Conservation (phyloP, 306 rosid species). For the Adenanthera pavonina region DNA sequence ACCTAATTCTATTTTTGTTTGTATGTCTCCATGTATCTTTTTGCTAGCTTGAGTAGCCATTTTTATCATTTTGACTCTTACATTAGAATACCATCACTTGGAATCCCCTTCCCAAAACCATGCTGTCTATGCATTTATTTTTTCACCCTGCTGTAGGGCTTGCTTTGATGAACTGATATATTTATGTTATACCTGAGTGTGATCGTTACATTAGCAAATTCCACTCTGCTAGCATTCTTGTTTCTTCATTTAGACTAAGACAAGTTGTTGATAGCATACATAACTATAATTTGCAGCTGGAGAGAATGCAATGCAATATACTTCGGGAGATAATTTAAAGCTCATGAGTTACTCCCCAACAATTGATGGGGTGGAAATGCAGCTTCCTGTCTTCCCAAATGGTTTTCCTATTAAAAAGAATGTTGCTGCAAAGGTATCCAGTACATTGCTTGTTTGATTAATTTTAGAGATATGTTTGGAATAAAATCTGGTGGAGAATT, state of each 20-base stretch:
- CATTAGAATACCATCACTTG: constrained; percentile 3
- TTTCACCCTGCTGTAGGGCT: constrained; percentile 28
- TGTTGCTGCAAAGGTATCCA: constrained; percentile 55
- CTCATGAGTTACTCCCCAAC: constrained; percentile 64
- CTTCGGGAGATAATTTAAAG: constrained; percentile 75
- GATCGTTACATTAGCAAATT: constrained; percentile 15
- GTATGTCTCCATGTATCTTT: constrained; percentile 19
- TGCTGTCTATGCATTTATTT: constrained; percentile 2
- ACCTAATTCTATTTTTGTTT: constrained; percentile 22
- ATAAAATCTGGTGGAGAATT: constrained; percentile 24
- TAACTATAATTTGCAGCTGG: constrained; percentile 57
- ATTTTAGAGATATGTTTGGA: constrained; percentile 11
- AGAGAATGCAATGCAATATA: constrained; percentile 72
- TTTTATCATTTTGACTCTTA: constrained; percentile 19
- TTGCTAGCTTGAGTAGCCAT: constrained; percentile 2
- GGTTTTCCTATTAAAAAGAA: constrained; percentile 49
- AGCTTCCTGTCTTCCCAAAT: constrained; percentile 50
- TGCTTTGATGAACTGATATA: constrained; percentile 28
- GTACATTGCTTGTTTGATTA: constrained; percentile 25
- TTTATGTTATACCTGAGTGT: constrained; percentile 31
- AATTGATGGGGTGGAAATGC: constrained; percentile 61
- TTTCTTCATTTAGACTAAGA: constrained; percentile 24
- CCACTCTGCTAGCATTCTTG: constrained; percentile 35
- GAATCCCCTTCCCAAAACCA: constrained; percentile 12
- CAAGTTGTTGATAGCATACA: constrained; percentile 26